A percentile compares a stretch with the other conserved stretches of the same genome.
phyloP scores from a whole-genome alignment of 805 yeast species.

The Candida suzukii region DNA sequence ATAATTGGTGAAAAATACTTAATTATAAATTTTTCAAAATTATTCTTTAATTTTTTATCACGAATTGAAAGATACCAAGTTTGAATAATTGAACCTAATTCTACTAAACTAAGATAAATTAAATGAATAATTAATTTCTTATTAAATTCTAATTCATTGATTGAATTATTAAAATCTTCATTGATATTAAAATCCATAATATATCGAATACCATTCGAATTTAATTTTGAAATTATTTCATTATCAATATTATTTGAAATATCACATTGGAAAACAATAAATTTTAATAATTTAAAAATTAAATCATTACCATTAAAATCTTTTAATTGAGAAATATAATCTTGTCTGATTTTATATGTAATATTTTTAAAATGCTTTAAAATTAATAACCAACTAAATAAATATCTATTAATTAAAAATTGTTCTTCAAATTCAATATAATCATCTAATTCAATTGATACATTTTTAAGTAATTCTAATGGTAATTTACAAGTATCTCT shows the following conservation, averaged over 20 bases:
- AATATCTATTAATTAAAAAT: conserved; percentile 31
- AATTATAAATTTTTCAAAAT: conserved; percentile 57
- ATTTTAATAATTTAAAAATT: conserved; percentile 44
- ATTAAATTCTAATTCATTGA: conserved; percentile 7
- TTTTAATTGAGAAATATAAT: conserved; percentile 53
- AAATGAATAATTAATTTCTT: conserved; percentile 40
- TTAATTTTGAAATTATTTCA: conserved; percentile 16
- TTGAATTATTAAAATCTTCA: conserved; percentile 22
- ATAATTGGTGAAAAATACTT: conserved; percentile 58
- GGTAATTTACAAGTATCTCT: conserved; percentile 42
- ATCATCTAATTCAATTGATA: conserved; percentile 26
- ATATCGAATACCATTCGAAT: conserved; percentile 1
- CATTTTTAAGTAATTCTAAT: conserved; percentile 26
- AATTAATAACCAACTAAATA: conserved; percentile 66
- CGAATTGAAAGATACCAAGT: conserved; percentile 67
- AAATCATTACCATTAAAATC: conserved; percentile 26
- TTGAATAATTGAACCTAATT: conserved; percentile 51
- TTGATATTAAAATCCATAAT: conserved; percentile 15
- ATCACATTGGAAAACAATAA: conserved; percentile 49
- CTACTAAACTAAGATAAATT: conserved; percentile 40
- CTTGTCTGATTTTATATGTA: conserved; percentile 55
- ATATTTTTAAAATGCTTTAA: conserved; percentile 57
- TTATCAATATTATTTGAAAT: conserved; percentile 16
- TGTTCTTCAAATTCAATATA: conserved; percentile 33
- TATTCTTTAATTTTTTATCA: conserved; percentile 54